A percentile compares a stretch with the other conserved stretches of the same genome.
phyloP scores from a whole-genome alignment of 164 flowering plant genomes.

The Chloranthus sessilifolius region DNA sequence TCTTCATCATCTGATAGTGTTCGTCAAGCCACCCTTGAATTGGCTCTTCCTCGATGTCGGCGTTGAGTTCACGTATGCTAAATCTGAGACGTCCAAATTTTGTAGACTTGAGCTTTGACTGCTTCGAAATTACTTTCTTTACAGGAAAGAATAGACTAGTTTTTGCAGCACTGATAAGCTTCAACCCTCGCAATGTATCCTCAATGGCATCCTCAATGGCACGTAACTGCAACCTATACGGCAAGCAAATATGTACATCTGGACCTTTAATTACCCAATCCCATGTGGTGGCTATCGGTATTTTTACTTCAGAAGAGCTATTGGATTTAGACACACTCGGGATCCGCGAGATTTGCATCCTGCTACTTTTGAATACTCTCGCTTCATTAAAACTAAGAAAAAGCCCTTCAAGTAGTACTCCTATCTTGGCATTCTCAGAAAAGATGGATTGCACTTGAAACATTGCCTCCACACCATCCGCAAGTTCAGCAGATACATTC shows the following conservation, averaged over 20 bases:
- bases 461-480: slow-evolving; percentile 68
- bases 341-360: slow-evolving; percentile 95
- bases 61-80: slow-evolving; percentile 70
- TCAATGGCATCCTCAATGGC: slow-evolving; percentile 98
- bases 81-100: slow-evolving; percentile 75
- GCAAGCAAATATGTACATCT: slow-evolving; percentile 94
- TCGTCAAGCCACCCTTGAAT: slow-evolving; percentile 99
- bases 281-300: slow-evolving; percentile 48
- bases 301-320: slow-evolving; percentile 39
- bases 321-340: slow-evolving; percentile 46
- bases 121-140: slow-evolving; percentile 60
- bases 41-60: slow-evolving; percentile 97
- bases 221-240: slow-evolving; percentile 84
- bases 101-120: slow-evolving; percentile 47
- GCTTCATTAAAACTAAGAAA: slow-evolving; percentile 66
- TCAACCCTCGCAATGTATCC: slow-evolving; percentile 85
- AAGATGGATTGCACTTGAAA: slow-evolving; percentile 73
- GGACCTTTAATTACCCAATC: slow-evolving; percentile 97
- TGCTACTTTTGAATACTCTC: slow-evolving; percentile 73
- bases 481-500: slow-evolving; percentile 72
- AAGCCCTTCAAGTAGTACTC: slow-evolving; percentile 94
- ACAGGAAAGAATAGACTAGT: slow-evolving; percentile 46
- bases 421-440: slow-evolving; percentile 88
- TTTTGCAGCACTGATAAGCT: slow-evolving; percentile 71
- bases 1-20: slow-evolving; percentile 79